A percentile compares a stretch with the other conserved stretches of the same genome.
Conservation (phyloP, 805 yeast species). For the Isabelozyma rhagii region DNA sequence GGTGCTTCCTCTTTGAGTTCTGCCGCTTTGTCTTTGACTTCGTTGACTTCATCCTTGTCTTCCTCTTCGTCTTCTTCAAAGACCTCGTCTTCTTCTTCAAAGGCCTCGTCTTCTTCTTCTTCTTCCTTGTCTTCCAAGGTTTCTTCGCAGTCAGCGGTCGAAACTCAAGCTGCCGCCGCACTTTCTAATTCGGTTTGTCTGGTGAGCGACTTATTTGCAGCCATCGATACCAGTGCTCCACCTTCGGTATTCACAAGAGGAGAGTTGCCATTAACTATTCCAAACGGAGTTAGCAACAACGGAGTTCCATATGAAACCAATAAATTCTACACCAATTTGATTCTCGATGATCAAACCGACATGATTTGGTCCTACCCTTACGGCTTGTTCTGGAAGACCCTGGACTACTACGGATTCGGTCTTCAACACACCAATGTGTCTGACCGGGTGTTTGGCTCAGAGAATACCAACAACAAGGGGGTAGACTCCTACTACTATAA, state of each 20-base stretch:
- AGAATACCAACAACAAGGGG: conserved; percentile 40
- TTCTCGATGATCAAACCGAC: conserved; percentile 51
- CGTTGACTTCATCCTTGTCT: neutral
- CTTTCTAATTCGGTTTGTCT: conserved; percentile 2
- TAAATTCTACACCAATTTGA: conserved; percentile 68
- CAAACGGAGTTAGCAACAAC: conserved; percentile 44
- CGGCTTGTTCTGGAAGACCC: conserved; percentile 52
- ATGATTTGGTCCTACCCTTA: conserved; percentile 69
- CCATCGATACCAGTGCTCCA: conserved; percentile 34
- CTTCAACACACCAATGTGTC: conserved; percentile 52
- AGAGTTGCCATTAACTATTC: conserved; percentile 43
- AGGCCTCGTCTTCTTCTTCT: conserved; percentile 1
- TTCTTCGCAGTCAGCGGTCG: neutral
- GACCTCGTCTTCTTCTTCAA: neutral
- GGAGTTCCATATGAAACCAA: conserved; percentile 59
- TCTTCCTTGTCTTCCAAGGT: conserved; percentile 5
- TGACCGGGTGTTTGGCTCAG: conserved; percentile 46
- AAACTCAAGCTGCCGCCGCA: neutral
- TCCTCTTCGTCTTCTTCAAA: neutral
- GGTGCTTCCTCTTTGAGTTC: neutral
- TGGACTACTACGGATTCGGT: conserved; percentile 54
- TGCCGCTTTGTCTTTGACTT: neutral
- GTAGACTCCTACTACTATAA: conserved; percentile 49
- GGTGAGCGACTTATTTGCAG: conserved; percentile 40
- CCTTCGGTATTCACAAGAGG: conserved; percentile 44